Evolutionary conservation across 2,329 filamentous ascomycete genomes (phyloP).

Genomic region (Pestalotiopsis sp.): DNA sequence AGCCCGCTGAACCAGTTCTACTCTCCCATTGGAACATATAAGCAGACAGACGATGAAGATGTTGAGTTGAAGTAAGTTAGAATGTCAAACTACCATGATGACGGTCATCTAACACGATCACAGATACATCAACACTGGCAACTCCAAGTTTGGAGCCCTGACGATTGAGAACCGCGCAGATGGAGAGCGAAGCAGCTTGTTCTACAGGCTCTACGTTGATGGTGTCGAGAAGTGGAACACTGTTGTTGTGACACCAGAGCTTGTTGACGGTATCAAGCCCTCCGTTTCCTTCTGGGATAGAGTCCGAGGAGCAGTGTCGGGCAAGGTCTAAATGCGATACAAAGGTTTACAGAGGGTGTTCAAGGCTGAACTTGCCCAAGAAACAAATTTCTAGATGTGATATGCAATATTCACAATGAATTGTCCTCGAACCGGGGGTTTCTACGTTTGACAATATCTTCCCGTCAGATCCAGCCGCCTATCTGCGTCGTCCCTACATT

Average conservation of each 20-base stretch:
- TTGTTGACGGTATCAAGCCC: slow-evolving; percentile 29
- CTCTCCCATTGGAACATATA: slow-evolving; percentile 80
- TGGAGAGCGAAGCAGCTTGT: slow-evolving; percentile 70
- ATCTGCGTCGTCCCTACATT: background rate
- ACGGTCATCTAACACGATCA: slow-evolving; percentile 21
- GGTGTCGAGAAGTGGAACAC: slow-evolving; percentile 77
- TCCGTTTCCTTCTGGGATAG: slow-evolving; percentile 49
- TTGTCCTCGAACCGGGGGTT: background rate
- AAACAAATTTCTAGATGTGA: background rate
- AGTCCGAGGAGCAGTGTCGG: slow-evolving; percentile 26
- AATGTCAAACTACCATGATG: background rate
- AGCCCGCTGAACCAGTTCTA: slow-evolving; percentile 95
- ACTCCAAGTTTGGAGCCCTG: slow-evolving; percentile 84
- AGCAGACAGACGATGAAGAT: slow-evolving; percentile 79
- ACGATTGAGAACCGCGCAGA: slow-evolving; percentile 71
- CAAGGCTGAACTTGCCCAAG: background rate
- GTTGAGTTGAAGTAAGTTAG: slow-evolving; percentile 77
- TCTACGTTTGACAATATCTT: background rate
- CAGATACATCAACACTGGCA: slow-evolving; percentile 80
- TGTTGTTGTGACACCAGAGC: slow-evolving; percentile 50
- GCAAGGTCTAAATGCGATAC: background rate
- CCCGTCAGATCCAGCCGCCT: background rate
- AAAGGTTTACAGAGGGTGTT: background rate
- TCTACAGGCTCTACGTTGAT: slow-evolving; percentile 82
- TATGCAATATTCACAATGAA: background rate